A percentile compares a stretch with the other conserved stretches of the same genome.
These are phyloP conservation scores for Vitis labrusca DNA, from an alignment of 164 flowering plant species.

Conservation along the genomic window DNA sequence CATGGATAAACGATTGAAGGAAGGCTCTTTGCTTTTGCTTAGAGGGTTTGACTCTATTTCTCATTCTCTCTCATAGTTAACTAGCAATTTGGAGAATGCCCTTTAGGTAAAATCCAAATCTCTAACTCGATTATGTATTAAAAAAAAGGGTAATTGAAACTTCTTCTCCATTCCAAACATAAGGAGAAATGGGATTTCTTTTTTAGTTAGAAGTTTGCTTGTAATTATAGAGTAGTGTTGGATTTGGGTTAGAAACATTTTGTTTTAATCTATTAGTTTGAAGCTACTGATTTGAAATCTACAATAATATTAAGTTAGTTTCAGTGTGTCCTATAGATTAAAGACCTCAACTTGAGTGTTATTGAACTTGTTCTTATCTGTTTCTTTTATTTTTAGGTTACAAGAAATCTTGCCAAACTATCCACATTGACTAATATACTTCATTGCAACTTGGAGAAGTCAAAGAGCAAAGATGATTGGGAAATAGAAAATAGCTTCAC, in stretches of 20 bases:
- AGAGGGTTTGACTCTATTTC: conserved; percentile 88
- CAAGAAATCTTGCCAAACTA: conserved; percentile 61
- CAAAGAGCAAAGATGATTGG: conserved; percentile 23
- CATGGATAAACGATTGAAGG: conserved; percentile 43
- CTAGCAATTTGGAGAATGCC: conserved; percentile 63
- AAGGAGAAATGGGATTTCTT: not conserved
- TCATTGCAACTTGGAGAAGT: conserved; percentile 30
- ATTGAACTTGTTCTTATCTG: not conserved
- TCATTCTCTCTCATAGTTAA: conserved; percentile 64
- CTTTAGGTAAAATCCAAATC: conserved; percentile 45
- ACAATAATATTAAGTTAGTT: too few relatives aligned
- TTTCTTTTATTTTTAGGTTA: conserved; percentile 48
- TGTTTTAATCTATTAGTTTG: too few relatives aligned
- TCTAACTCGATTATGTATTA: too few relatives aligned
- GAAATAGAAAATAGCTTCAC: conserved; percentile 35
- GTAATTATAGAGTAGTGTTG: too few relatives aligned
- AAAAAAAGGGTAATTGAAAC: not conserved
- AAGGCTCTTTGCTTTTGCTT: conserved; percentile 74
- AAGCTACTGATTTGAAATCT: too few relatives aligned
- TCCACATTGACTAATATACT: conserved; percentile 64
- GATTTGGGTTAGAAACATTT: too few relatives aligned
- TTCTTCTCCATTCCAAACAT: not conserved
- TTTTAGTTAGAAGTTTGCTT: too few relatives aligned
- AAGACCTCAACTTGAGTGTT: too few relatives aligned
- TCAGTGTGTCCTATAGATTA: too few relatives aligned